phyloP scores from a whole-genome alignment of 75 land plant genomes.

The Sequoia sempervirens region DNA sequence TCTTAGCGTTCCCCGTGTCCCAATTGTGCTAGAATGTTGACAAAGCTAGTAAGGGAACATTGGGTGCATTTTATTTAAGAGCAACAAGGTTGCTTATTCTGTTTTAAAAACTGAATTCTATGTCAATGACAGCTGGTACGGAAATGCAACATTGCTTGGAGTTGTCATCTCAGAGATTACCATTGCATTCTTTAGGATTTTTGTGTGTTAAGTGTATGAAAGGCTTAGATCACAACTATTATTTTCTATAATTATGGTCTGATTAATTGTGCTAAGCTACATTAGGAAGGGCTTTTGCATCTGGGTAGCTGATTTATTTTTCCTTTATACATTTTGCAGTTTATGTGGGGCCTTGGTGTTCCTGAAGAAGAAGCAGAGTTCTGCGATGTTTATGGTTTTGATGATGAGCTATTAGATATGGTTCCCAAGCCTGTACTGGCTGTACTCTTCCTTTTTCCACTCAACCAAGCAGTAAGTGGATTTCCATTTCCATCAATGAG shows the following conservation, averaged over 20 bases:
- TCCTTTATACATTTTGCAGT: slow-evolving; percentile 35
- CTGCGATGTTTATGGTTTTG: slow-evolving; percentile 91
- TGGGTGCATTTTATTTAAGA: not conserved
- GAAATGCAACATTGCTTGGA: not conserved
- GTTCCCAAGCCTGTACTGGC: slow-evolving; percentile 96
- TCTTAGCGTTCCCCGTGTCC: not conserved
- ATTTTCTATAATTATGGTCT: not conserved
- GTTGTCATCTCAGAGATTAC: not conserved
- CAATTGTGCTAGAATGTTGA: not conserved
- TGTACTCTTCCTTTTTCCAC: slow-evolving; percentile 84
- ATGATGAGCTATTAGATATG: slow-evolving; percentile 91
- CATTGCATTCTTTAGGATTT: not conserved
- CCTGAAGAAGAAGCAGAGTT: slow-evolving; percentile 69
- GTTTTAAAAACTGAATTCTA: not conserved
- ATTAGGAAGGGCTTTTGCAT: not conserved
- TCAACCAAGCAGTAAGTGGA: slow-evolving; percentile 47
- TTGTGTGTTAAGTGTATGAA: not conserved
- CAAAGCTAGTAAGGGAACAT: not conserved
- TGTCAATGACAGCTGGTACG: not conserved
- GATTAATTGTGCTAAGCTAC: not conserved
- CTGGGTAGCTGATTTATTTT: not conserved
- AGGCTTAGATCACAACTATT: not conserved
- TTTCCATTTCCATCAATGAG: not conserved
- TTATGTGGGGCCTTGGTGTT: slow-evolving; percentile 88
- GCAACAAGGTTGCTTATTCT: not conserved